Evolutionary conservation across 495 filamentous ascomycete species (phyloP), one percentile per base, ranked within the genome.

Genomic region (Tuber aestivum): DNA sequence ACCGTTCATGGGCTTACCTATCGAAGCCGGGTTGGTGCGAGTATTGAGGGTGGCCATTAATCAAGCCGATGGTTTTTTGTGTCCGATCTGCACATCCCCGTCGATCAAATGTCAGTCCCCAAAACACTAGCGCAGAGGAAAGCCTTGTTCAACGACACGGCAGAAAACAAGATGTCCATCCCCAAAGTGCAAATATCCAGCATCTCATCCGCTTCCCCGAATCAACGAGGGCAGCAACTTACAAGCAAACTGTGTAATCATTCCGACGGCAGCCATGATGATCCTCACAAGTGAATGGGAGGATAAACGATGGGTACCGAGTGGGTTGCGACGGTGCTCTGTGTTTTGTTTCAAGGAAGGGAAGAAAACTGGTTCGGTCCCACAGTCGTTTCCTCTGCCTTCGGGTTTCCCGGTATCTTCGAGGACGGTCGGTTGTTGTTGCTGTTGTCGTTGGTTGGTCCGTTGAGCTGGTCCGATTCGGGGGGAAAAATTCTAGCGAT

Each of bases 51-150:
- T 89, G 90, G 73, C 93, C 94, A 86, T 98, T 91, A 85, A 96
- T 89, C 85, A 97, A 89, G 81, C 94, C 94, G 87, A 99, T 93
- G 79, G 90, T 92, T 89, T 97, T 97, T 85, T 95, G 91, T 84
- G 95, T 97, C 83, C 95, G 93, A 88, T 92, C 82, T 83, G 27
- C 65, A 73, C 21, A 70, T 74, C 37, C 42, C 61, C 65, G 65
- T 21, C 68, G 74, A 69, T 48, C 42, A 75, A 35, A 72, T 69
- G 76, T 80, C 50, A 80, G 78, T 41, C 41, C 45, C 18, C 8
- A 71, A 75, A 27, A n/a, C 44, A 41, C 35, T 38, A 27, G 18
- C 44, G n/a, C 35, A 35, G 38, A 72, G 37, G 44, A 23, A 27
- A 69, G 40, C 14, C 40, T 41, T 40, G n/a, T 41, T 41, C 32